Base-by-base conservation (phyloP, 2,329 filamentous ascomycete species). In the Verticillium zaregamsianum region DNA sequence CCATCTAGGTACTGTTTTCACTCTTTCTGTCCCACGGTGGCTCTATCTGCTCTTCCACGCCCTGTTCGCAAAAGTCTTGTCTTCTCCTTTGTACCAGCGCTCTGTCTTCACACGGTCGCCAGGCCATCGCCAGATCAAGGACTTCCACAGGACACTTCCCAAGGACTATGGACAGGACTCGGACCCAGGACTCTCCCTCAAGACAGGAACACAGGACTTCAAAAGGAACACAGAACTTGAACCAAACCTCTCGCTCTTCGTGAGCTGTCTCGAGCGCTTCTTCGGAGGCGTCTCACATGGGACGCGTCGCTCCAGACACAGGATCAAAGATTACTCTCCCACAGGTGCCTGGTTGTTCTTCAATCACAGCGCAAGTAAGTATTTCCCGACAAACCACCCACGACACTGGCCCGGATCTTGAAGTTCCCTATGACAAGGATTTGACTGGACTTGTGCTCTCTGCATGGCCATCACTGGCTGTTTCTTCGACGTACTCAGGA, bases 1-100 rank as follows among this genome's bases (percentile, higher is more conserved):
- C 80, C 85, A 72, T 79, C 82, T 79, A 87, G 84, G 84, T 87
- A 87, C 78, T 84, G 81, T 79, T 80, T 80, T 80, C 78, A 74
- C 74, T 79, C 78, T 73, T 70, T 73, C 72, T 68, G 69, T 74
- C 73, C 72, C 77, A 75, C 75, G 79, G 77, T 74, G 75, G 71
- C 71, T 74, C 71, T 72, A 68, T 78, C 70, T 74, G 68, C 61
- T 74, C 71, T 75, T 71, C 60, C 31, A 37, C 54, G 68, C 32
- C 64, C 66, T 71, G 69, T 73, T 64, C 62, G 63, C 66, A 61
- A 66, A 66, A 66, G 60, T 70, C 67, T 64, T 76, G 73, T 76
- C 28, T 68, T 58, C 58, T 61, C 58, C 64, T 68, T 71, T 8
- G 45, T 52, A 68, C 3, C 9, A 52, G 45, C 61, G 64, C 55